These are phyloP conservation scores for Vigna radiata DNA, from an alignment of 306 rosid genomes.

Conservation along the genomic window DNA sequence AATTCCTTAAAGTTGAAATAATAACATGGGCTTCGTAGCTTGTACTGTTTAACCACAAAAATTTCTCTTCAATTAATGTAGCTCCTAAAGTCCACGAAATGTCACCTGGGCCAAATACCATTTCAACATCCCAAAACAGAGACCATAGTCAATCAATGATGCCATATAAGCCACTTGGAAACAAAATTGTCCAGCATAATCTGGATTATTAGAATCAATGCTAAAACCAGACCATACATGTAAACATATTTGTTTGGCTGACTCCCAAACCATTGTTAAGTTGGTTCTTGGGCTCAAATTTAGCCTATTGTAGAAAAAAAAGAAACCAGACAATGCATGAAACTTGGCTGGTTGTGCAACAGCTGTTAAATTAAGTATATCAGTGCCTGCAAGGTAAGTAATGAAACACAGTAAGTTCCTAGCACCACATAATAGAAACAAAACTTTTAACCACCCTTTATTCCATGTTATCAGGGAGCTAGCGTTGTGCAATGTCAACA, in stretches of 20 bases:
- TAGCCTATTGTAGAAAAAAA: slow-evolving; percentile 68
- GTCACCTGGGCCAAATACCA: slow-evolving; percentile 82
- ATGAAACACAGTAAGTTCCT: slow-evolving; percentile 24
- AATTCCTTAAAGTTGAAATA: slow-evolving; percentile 46
- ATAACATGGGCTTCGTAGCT: slow-evolving; percentile 42
- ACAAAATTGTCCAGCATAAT: slow-evolving; percentile 64
- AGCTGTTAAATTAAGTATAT: slow-evolving; percentile 57
- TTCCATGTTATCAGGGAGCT: slow-evolving; percentile 10
- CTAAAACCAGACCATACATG: slow-evolving; percentile 59
- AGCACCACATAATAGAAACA: slow-evolving; percentile 10
- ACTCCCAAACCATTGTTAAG: slow-evolving; percentile 69
- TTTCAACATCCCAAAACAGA: slow-evolving; percentile 70
- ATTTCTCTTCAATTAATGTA: slow-evolving; percentile 70
- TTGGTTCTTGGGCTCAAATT: slow-evolving; percentile 70
- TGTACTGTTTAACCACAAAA: slow-evolving; percentile 48
- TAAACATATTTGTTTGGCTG: slow-evolving; percentile 72
- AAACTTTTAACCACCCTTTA: neutral
- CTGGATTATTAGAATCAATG: slow-evolving; percentile 52
- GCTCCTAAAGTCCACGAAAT: slow-evolving; percentile 92
- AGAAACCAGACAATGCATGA: slow-evolving; percentile 85
- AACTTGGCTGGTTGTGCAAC: slow-evolving; percentile 52
- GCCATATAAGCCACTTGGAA: slow-evolving; percentile 82
- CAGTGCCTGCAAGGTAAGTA: slow-evolving; percentile 60
- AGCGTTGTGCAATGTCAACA: neutral
- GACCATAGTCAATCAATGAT: slow-evolving; percentile 71